Evolutionary conservation across 2,329 filamentous ascomycete species (phyloP).

Genomic region (Lecanicillium sp.): DNA sequence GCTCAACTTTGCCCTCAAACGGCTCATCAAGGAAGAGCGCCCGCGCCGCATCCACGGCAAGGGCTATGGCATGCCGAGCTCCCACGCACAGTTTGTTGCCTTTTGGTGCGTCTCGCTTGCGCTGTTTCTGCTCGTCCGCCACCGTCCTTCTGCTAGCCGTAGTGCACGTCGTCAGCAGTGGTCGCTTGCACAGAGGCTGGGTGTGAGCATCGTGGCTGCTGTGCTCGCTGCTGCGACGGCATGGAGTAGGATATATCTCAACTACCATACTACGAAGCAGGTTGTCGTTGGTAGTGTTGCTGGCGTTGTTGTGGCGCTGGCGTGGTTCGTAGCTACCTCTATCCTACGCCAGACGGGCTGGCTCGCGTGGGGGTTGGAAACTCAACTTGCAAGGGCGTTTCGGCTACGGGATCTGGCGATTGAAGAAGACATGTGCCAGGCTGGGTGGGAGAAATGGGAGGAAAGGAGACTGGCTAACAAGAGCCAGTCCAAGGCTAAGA

Average conservation of each 20-base stretch:
- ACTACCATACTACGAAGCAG: conserved; percentile 84
- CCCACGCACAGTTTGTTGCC: conserved; percentile 88
- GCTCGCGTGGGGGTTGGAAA: conserved; percentile 64
- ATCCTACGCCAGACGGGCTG: conserved; percentile 57
- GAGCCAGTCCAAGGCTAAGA: conserved; percentile 19
- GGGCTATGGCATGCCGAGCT: conserved; percentile 94
- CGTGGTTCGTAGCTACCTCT: conserved; percentile 72
- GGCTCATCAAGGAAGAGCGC: conserved; percentile 84
- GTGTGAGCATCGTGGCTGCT: conserved; percentile 46
- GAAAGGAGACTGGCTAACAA: conserved; percentile 30
- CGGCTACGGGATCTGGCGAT: conserved; percentile 77
- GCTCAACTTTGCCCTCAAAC: conserved; percentile 82
- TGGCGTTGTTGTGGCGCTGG: conserved; percentile 60
- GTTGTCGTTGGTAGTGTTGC: conserved; percentile 72
- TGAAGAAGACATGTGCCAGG: conserved; percentile 80
- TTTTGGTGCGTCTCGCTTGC: conserved; percentile 83
- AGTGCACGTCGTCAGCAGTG: conserved; percentile 35
- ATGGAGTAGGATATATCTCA: conserved; percentile 78
- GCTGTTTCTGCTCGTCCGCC: conserved; percentile 77
- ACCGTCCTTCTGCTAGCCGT: conserved; percentile 40
- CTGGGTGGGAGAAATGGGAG: conserved; percentile 92
- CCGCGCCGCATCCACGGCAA: conserved; percentile 79
- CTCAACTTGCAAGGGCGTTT: conserved; percentile 54
- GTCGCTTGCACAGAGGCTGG: conserved; percentile 50
- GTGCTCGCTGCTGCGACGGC: conserved; percentile 61